Evolutionary conservation across 2,329 filamentous ascomycete genomes (phyloP), one percentile per base, ranked within the genome.

Genomic region (Ascosphaera apis): DNA sequence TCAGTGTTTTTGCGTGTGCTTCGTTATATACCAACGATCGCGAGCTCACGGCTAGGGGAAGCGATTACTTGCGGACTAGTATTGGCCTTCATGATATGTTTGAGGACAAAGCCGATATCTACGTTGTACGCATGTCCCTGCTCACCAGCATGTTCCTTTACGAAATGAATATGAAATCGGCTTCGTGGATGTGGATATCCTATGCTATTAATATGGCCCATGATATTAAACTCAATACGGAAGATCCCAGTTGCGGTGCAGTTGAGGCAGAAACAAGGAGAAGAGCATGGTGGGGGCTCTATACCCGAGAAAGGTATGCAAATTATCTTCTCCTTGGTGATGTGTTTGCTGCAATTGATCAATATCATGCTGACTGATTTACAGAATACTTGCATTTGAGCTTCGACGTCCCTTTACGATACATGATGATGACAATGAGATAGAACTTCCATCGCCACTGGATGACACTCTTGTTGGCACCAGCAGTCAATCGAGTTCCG

Each of bases 231-330:
- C 61, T 95, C 7, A 76, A 93, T 47, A 61, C 69, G 4, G 80
- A 91, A 46, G 69, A 70, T 1, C 76, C 75, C 0, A 66, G 73
- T 1, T 82, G 76, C 65, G 67, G 77, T 2, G 64, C 72, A 1
- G 61, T 91, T 11, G 83, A 92, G 47, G 69, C 69, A 8, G 86
- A 95, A 54, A 83, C 86, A 71, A 72, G 84, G 37, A 72, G 79
- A 41, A 67, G 84, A 37, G 70, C 88, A 2, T 98, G 86, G 86
- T 98, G 88, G 83, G 72, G 80, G 11, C 70, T 92, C 38, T 95
- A 95, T 55, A 71, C 82, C 32, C 72, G 84, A 58, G 88, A 98
- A 56, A 72, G 83, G 71, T 74, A 51, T 49, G 61, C 50, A 21
- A 35, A 11, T 19, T 17, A 21, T 35, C 4, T 25, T 40, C 6